Conservation (phyloP, 352 stramenopile genomes). For the Blastocystis hominis region DNA sequence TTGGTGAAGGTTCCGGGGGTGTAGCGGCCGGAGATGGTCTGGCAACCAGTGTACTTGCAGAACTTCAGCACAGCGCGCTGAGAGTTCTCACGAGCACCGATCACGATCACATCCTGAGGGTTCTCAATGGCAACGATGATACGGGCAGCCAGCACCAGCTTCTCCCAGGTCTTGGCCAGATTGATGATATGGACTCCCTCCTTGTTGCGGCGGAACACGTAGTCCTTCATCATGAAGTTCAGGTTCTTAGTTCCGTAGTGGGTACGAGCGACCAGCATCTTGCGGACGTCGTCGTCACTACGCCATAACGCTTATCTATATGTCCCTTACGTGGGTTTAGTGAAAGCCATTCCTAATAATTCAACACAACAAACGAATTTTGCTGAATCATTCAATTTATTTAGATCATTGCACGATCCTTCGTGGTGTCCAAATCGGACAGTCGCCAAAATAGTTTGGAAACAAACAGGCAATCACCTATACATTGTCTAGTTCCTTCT, state of each 20-base stretch:
- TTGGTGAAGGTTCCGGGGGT: conserved; percentile 99
- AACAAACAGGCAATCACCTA: conserved; percentile 12
- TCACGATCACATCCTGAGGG: conserved; percentile 95
- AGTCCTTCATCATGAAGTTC: conserved; percentile 94
- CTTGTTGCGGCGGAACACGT: conserved; percentile 97
- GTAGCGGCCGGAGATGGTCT: conserved; percentile 94
- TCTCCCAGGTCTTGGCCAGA: conserved; percentile 99
- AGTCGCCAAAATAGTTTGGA: conserved; percentile 25
- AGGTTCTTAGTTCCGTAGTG: conserved; percentile 67
- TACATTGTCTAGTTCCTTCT: conserved; percentile 1
- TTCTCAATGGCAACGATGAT: conserved; percentile 99
- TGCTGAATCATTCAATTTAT: background rate
- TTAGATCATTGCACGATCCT: background rate
- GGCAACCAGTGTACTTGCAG: conserved; percentile 92
- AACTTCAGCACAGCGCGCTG: conserved; percentile 99
- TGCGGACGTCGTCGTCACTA: conserved; percentile 56
- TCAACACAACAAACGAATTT: conserved; percentile 48
- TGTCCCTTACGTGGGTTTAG: conserved; percentile 38
- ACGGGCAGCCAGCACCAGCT: conserved; percentile 94
- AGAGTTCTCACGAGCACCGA: conserved; percentile 93
- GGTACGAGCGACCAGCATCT: conserved; percentile 27
- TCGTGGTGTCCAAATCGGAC: conserved; percentile 8
- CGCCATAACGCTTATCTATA: background rate
- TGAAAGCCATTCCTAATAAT: conserved; percentile 52
- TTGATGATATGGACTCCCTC: conserved; percentile 99